These are phyloP conservation scores for Paxillus rubicundulus DNA, from an alignment of 768 basidiomycete species.

Conservation along the genomic window DNA sequence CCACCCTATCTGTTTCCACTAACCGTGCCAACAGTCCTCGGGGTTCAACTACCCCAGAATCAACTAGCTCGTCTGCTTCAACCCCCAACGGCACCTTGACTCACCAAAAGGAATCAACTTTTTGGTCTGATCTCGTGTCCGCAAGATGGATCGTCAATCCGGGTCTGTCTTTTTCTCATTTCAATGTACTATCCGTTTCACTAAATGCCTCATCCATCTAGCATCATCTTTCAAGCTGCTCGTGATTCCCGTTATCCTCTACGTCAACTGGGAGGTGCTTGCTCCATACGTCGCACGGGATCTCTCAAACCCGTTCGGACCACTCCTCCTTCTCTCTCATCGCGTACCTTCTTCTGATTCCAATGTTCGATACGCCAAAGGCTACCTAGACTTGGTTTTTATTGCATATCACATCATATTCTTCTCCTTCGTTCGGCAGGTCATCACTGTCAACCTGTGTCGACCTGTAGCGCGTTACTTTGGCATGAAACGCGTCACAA, in stretches of 20 bases:
- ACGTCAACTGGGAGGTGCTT: constrained; percentile 60
- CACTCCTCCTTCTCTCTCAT: constrained; percentile 71
- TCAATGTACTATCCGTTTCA: neutral
- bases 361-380: constrained; percentile 68
- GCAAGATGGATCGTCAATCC: constrained; percentile 76
- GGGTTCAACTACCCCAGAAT: constrained; percentile 37
- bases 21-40: constrained; percentile 33
- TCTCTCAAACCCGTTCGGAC: constrained; percentile 68
- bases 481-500: constrained; percentile 63
- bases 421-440: constrained; percentile 85
- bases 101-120: constrained; percentile 25
- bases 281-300: constrained; percentile 45
- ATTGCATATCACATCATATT: constrained; percentile 81
- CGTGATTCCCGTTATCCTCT: constrained; percentile 56
- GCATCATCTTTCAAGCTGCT: constrained; percentile 69
- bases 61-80: constrained; percentile 33
- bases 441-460: constrained; percentile 61
- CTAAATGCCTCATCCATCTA: constrained; percentile 20
- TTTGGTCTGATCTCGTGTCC: constrained; percentile 52
- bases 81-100: constrained; percentile 14
- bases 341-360: constrained; percentile 49
- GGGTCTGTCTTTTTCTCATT: constrained; percentile 38
- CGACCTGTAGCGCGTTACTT: constrained; percentile 66
- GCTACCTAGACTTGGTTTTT: constrained; percentile 74
- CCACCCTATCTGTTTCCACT: neutral